Percentiles rank a stretch among this genome's conserved stretches.
phyloP scores from a whole-genome alignment of 352 stramenopile genomes.

The Pythium biforme region DNA sequence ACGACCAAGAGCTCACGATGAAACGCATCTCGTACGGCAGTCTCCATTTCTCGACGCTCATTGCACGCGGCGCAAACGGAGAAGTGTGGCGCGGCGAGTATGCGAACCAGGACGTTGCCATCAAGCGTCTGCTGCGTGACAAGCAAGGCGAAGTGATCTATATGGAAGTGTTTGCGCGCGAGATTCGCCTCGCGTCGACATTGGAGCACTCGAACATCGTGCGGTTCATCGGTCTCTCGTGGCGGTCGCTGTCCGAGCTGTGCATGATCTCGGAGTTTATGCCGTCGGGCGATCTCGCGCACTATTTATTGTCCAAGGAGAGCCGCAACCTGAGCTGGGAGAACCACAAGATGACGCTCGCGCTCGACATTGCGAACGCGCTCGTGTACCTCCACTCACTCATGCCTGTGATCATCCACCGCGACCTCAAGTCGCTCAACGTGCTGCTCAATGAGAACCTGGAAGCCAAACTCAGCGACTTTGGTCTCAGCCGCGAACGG shows the following conservation, averaged over 20 bases:
- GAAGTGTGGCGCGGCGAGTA: conserved; percentile 30
- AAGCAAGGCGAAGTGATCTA: conserved; percentile 11
- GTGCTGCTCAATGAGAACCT: conserved; percentile 28
- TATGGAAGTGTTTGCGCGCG: conserved; percentile 13
- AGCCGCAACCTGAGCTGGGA: conserved; percentile 30
- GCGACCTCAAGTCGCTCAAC: conserved; percentile 58
- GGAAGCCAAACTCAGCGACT: conserved; percentile 79
- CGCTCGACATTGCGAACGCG: conserved; percentile 60
- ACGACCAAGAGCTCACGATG: conserved; percentile 26
- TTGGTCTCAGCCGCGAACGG: conserved; percentile 54
- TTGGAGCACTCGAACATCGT: conserved; percentile 20
- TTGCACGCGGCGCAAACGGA: conserved; percentile 24
- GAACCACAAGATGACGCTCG: conserved; percentile 43
- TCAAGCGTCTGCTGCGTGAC: conserved; percentile 25
- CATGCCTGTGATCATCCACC: conserved; percentile 65
- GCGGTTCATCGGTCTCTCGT: conserved; percentile 20
- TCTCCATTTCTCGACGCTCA: conserved; percentile 22
- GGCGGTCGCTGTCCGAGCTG: conserved; percentile 14
- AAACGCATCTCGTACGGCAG: conserved; percentile 23
- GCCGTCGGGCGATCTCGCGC: conserved; percentile 12
- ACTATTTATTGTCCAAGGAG: conserved; percentile 18
- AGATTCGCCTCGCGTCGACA: conserved; percentile 16
- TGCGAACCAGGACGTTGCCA: conserved; percentile 15
- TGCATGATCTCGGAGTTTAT: conserved; percentile 23
- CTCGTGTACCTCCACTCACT: conserved; percentile 76